Base-by-base conservation (phyloP, 1,139 yeast species). In the Geotrichum carabidarum region DNA sequence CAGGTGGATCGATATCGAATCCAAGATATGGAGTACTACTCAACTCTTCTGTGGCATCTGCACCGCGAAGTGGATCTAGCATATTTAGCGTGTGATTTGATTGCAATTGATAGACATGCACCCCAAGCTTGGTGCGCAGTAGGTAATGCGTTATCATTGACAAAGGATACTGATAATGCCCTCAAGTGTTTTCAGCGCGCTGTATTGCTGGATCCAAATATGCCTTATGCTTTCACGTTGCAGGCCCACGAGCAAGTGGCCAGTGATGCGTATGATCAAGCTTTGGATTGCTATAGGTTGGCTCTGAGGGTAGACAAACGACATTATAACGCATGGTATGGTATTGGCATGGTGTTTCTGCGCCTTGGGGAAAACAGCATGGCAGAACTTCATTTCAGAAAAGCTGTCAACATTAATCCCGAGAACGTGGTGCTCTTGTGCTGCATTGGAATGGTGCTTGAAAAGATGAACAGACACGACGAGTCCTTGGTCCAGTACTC, bases 251-350 rank as follows among this genome's bases (percentile, higher is more conserved):
- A 94, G 70, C 83, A 81, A 65, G 83, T 89, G 44, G 80, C 93
- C 5, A 88, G 82, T 64, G 99, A 94, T 70, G 90, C 95, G 49
- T 88, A 85, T 70, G 97, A 91, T 66, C 81, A 84, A 70, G 98
- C 99, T 0, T 78, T 86, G 59, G 89, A 85, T 57, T 82, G 88
- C 59, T 94, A 90, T 76, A 73, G 97, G 42, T 76, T 78, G 58
- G 94, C 97, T 8, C 76, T 93, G 47, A 73, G 85, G 17, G 78
- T 84, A 45, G 96, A 93, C 65, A 78, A 84, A 50, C 78, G 93
- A 56, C 97, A 90, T 68, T 93, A 91, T 69, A 93, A 93, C 71
- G 98, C 99, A 0, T 82, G 93, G 65, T 94, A 93, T 65, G 99
- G 99, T 22, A 80, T 94, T 57, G 99, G 99, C 6, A 90, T 90